A percentile compares a stretch with the other conserved stretches of the same genome.
Evolutionary conservation across 2,329 filamentous ascomycete genomes (phyloP).

Genomic region (Cryoendolithus antarcticus): DNA sequence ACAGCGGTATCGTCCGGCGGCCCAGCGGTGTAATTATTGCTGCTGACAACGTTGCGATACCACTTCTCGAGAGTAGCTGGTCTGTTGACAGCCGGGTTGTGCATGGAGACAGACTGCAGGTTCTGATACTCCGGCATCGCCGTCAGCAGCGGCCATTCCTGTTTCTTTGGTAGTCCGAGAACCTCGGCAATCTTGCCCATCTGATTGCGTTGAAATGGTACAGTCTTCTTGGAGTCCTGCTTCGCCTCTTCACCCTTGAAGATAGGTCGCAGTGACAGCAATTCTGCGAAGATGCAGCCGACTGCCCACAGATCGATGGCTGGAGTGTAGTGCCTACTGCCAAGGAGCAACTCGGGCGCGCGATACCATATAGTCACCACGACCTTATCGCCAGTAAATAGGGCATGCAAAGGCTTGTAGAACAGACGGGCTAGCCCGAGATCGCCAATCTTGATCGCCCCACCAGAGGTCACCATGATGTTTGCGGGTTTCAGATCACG

Average conservation of each 20-base stretch:
- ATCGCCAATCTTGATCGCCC: slow-evolving; percentile 90
- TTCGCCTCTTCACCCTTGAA: slow-evolving; percentile 99
- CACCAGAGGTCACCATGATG: slow-evolving; percentile 89
- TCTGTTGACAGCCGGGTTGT: slow-evolving; percentile 38
- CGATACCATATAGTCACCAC: slow-evolving; percentile 99
- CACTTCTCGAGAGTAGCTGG: slow-evolving; percentile 56
- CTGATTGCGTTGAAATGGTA: slow-evolving; percentile 93
- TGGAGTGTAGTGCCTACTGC: slow-evolving; percentile 89
- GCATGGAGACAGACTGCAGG: slow-evolving; percentile 26
- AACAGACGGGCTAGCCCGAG: slow-evolving; percentile 84
- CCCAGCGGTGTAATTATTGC: slow-evolving; percentile 31
- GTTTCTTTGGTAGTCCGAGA: slow-evolving; percentile 78
- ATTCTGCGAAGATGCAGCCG: slow-evolving; percentile 93
- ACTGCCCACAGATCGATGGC: slow-evolving; percentile 97
- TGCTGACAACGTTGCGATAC: slow-evolving; percentile 38
- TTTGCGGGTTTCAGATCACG: slow-evolving; percentile 96
- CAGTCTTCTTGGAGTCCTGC: slow-evolving; percentile 96
- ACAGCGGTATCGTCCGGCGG: slow-evolving; percentile 54
- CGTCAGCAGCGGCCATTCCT: slow-evolving; percentile 72
- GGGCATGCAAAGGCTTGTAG: slow-evolving; percentile 80
- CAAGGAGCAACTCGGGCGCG: slow-evolving; percentile 83
- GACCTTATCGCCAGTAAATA: slow-evolving; percentile 92
- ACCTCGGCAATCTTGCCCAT: slow-evolving; percentile 99
- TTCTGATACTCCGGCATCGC: slow-evolving; percentile 71
- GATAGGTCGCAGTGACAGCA: slow-evolving; percentile 79